phyloP scores from a whole-genome alignment of 208 protist species.

The Trypanosoma caninum region DNA sequence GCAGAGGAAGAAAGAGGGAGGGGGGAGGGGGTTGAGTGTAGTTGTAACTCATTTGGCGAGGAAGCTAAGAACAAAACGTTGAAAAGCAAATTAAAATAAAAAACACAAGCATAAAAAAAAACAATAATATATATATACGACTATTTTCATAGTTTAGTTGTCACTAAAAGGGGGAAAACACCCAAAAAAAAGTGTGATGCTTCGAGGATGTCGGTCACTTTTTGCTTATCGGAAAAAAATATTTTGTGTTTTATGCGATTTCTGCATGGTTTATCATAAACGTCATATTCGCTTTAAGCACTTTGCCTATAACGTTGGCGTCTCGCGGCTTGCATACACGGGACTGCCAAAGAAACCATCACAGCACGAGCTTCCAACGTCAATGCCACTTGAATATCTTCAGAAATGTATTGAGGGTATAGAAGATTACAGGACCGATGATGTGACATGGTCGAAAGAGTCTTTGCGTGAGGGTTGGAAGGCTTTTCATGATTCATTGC shows the following conservation, averaged over 20 bases:
- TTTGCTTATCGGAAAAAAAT: background rate
- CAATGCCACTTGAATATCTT: conserved; percentile 25
- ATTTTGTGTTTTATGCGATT: conserved; percentile 1
- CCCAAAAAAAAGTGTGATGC: background rate
- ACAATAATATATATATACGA: background rate
- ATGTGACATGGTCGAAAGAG: conserved; percentile 40
- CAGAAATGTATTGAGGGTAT: conserved; percentile 21
- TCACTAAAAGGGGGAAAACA: background rate
- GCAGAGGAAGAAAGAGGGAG: too few relatives aligned
- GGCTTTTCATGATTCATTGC: conserved; percentile 31
- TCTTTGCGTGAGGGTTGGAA: conserved; percentile 61
- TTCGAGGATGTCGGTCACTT: background rate
- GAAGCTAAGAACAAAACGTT: too few relatives aligned
- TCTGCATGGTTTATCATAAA: background rate
- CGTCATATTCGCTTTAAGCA: background rate
- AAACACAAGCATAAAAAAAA: too few relatives aligned
- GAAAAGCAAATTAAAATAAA: too few relatives aligned
- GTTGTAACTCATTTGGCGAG: too few relatives aligned
- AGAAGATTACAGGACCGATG: conserved; percentile 38
- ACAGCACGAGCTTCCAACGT: conserved; percentile 14
- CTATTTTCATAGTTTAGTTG: background rate
- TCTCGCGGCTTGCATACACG: background rate
- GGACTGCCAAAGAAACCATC: background rate
- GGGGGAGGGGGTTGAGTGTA: too few relatives aligned
- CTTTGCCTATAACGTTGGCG: background rate